Evolutionary conservation across 129 eudicot species (phyloP).

Genomic region (Tagetes patula): DNA sequence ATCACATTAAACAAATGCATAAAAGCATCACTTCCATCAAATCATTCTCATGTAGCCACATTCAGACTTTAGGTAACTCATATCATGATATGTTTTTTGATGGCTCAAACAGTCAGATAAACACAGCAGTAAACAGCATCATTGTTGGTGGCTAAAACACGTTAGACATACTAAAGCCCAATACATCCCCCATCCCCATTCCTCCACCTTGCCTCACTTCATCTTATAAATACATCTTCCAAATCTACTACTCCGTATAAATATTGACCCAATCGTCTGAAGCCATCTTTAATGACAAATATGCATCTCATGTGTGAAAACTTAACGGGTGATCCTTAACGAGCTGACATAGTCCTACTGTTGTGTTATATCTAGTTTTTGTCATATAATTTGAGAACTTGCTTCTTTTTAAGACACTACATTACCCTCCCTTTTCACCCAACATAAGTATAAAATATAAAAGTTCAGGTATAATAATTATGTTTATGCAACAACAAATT

Average conservation of each 20-base stretch:
- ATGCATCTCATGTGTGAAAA: constrained; percentile 7
- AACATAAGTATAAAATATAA: background rate
- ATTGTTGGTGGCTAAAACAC: background rate
- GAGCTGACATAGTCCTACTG: background rate
- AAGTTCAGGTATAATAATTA: background rate
- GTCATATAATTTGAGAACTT: background rate
- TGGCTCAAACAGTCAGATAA: background rate
- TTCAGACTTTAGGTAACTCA: background rate
- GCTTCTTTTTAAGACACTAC: constrained; percentile 9
- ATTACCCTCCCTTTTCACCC: background rate
- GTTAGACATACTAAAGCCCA: background rate
- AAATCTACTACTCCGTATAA: background rate
- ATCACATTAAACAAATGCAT: background rate
- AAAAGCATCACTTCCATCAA: background rate
- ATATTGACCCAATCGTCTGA: background rate
- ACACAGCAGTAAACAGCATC: background rate
- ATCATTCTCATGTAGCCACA: background rate
- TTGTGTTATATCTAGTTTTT: background rate
- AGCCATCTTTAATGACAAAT: constrained; percentile 1
- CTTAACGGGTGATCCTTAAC: background rate
- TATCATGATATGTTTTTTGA: background rate
- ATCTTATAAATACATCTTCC: constrained; percentile 8
- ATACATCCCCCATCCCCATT: background rate
- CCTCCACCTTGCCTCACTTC: constrained; percentile 8
- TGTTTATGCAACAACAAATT: background rate